A percentile compares a stretch with the other conserved stretches of the same genome.
Conservation (phyloP, 495 filamentous ascomycete species). For the Jackrogersella multiformis region DNA sequence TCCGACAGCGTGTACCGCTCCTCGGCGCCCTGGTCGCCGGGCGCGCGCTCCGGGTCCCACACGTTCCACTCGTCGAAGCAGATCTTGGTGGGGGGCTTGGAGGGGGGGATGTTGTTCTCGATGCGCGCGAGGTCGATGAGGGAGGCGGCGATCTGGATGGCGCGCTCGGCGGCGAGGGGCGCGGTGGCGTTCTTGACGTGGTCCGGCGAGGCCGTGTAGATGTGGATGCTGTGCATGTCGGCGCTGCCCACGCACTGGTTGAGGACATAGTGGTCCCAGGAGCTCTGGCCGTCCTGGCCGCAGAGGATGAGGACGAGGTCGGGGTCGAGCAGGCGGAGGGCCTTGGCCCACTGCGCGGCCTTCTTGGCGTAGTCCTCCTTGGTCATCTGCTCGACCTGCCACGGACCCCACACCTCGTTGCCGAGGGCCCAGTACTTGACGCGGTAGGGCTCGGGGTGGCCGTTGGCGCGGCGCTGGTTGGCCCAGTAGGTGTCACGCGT, state of each 20-base stretch:
- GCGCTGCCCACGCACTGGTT: constrained; percentile 72
- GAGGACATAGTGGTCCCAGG: constrained; percentile 78
- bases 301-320: constrained; percentile 73
- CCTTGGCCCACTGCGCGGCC: constrained; percentile 83
- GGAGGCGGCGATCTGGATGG: constrained; percentile 72
- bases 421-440: constrained; percentile 70
- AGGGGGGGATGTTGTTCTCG: constrained; percentile 67
- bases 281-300: constrained; percentile 70
- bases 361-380: constrained; percentile 79
- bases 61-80: constrained; percentile 90
- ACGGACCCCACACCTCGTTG: constrained; percentile 82
- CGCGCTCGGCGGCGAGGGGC: constrained; percentile 74
- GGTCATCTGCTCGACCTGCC: constrained; percentile 80
- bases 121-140: constrained; percentile 80
- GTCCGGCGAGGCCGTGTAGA: constrained; percentile 69
- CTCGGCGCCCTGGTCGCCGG: constrained; percentile 72
- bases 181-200: constrained; percentile 70
- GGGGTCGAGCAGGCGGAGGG: constrained; percentile 78
- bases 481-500: constrained; percentile 78
- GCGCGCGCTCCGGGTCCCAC: constrained; percentile 78
- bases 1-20: constrained; percentile 80
- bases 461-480: constrained; percentile 76
- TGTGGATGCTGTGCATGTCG: constrained; percentile 74
- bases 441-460: constrained; percentile 75
- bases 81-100: constrained; percentile 68